Evolutionary conservation across 2,329 filamentous ascomycete genomes (phyloP), one percentile per base, ranked within the genome.

Genomic region (Penicillium thymicola): DNA sequence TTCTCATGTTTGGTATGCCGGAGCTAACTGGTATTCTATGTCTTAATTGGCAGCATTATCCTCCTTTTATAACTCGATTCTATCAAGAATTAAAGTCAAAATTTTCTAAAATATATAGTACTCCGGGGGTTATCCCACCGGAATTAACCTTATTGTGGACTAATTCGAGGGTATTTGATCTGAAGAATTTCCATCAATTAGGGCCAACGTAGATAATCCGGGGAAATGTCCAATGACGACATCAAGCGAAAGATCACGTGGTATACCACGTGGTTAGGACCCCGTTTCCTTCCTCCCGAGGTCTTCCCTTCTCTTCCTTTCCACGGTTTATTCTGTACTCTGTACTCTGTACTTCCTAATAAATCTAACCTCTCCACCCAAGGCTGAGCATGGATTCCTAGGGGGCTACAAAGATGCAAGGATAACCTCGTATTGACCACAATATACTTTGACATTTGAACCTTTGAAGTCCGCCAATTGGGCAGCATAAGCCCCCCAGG

Each of bases 111-210:
- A 14, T 25, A 42, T 36, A n/a, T 25, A 13, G 40, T 41, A 51
- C 21, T 44, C 23, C 45, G 49, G 45, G 45, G n/a, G 23, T 28
- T 57, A 64, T 63, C 63, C 64, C 64, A 41, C 63, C 63, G 64
- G 63, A 51, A 28, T 65, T 65, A 60, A 57, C 50, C 60, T 61
- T 32, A 44, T 64, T 64, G n/a, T 57, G 57, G 64, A 49, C 38
- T 50, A 56, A 36, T 6, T 23, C 36, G 28, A 52, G 11, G 14
- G 5, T 51, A 23, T 25, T 18, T 36, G 5, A 10, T 14, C 18
- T 54, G 42, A 32, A 36, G 51, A 48, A 59, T 50, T 61, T 61
- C 59, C 59, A 55, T 61, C 59, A 61, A 61, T 46, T 37, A 44
- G 36, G 21, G 28, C 27, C n/a, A 16, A 23, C 8, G 18, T 42